Evolutionary conservation across 1,284 basidiomycete species (phyloP).

Genomic region (Boletellus dicymbophilus): DNA sequence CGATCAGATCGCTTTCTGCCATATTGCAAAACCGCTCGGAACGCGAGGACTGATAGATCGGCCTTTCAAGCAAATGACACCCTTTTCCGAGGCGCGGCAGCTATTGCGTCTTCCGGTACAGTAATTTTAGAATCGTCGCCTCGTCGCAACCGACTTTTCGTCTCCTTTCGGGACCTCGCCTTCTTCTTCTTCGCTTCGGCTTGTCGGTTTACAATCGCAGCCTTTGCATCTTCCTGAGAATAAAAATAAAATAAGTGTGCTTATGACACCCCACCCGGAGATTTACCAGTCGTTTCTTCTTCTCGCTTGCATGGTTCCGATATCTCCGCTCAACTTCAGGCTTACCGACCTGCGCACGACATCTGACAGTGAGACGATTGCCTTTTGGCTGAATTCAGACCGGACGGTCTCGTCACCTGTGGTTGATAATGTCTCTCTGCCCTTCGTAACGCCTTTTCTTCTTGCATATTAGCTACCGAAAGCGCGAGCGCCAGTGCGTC

Average conservation of each 20-base stretch:
- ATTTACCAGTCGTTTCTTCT: conserved; percentile 35
- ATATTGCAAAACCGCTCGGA: conserved; percentile 17
- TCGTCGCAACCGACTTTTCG: conserved; percentile 13
- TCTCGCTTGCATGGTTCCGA: conserved; percentile 10
- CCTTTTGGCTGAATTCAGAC: conserved; percentile 13
- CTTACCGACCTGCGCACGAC: conserved; percentile 20
- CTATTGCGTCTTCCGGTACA: conserved; percentile 7
- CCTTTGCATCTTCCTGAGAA: conserved; percentile 33
- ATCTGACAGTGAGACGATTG: conserved; percentile 21
- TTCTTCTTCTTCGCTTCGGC: conserved; percentile 34
- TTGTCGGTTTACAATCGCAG: conserved; percentile 24
- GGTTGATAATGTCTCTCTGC: conserved; percentile 36
- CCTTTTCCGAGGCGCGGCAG: conserved; percentile 31
- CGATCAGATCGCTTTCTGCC: conserved; percentile 30
- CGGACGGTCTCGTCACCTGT: conserved; percentile 29
- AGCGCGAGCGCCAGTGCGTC: conserved; percentile 45
- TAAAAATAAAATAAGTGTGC: conserved; percentile 13
- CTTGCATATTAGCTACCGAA: conserved; percentile 40
- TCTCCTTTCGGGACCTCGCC: conserved; percentile 23
- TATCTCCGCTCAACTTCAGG: conserved; percentile 15
- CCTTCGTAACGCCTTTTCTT: conserved; percentile 39
- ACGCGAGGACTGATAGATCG: conserved; percentile 23
- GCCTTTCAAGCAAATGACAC: conserved; percentile 32
- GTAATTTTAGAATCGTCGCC: conserved; percentile 9
- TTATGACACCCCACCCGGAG: conserved; percentile 11